Base-by-base conservation (phyloP, 345 rosid genomes). In the Brassica juncea region DNA sequence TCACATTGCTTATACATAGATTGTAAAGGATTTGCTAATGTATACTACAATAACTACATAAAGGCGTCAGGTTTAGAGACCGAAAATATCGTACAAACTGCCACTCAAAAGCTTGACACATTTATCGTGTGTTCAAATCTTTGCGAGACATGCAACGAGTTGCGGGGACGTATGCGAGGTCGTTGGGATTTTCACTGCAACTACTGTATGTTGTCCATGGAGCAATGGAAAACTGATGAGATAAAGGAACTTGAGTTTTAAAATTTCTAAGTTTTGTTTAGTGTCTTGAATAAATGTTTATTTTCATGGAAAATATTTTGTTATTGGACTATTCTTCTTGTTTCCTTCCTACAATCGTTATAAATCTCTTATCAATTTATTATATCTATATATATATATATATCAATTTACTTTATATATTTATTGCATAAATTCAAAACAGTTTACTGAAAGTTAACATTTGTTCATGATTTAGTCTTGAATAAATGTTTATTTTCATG, bases 1-100 rank as follows among this genome's bases (percentile, higher is more conserved):
- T 47, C 72, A 47, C 72, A 68, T 68, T 68, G 72, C 35, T n/a
- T 65, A 15, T 65, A 27, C 66, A 61, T 28, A 32, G 30, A 21
- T 4, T 8, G 5, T n/a, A 49, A n/a, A 5, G 57, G 57, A 49
- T 49, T 49, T n/a, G 6, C 7, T 14, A n/a, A 14, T 49, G 7
- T 49, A 5, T n/a, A 49, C 19, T 49, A 49, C 19, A n/a, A n/a
- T 49, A 49, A 49, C 15, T 49, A 49, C 57, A 49, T 49, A 49
- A n/a, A 49, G 57, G 57, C 19, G 19, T 1, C 57, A n/a, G 19
- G 57, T 49, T 49, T 49, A 5, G 2, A 49, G n/a, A 49, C 19
- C 16, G 19, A 58, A 58, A 58, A 21, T 58, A 19, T 58, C 30
- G 2, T 58, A 19, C 30, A 23, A 58, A 21, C 62, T 21, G 62